phyloP scores from a whole-genome alignment of 2,329 filamentous ascomycete genomes.

The Exophiala xenobiotica region DNA sequence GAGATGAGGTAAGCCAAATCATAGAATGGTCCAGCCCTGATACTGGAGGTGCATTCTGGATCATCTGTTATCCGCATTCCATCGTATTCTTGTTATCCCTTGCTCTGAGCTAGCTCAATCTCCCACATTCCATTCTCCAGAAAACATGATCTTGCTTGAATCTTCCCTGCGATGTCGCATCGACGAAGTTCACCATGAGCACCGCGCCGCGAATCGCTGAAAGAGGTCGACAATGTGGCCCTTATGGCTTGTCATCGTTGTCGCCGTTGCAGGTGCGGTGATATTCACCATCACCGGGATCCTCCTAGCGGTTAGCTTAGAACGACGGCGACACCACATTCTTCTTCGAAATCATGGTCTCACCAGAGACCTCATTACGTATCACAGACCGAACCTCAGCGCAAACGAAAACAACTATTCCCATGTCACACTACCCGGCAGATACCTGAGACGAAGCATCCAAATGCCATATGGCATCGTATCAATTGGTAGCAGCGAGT shows the following conservation, averaged over 20 bases:
- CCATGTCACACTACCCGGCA: slow-evolving; percentile 18
- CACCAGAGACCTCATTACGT: slow-evolving; percentile 18
- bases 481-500: slow-evolving; percentile 3
- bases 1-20: too few species aligned
- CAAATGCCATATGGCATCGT: slow-evolving; percentile 17
- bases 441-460: slow-evolving; percentile 21
- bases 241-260: slow-evolving; percentile 22
- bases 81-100: slow-evolving; percentile 10
- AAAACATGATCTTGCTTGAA: slow-evolving; percentile 2
- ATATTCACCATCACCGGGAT: slow-evolving; percentile 17
- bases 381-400: slow-evolving; percentile 26
- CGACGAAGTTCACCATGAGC: slow-evolving; percentile 12
- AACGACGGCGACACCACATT: slow-evolving; percentile 23
- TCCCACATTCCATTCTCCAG: slow-evolving; percentile 21
- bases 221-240: slow-evolving; percentile 25
- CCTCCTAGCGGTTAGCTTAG: slow-evolving; percentile 18
- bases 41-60: not conserved
- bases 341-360: slow-evolving; percentile 17
- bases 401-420: slow-evolving; percentile 25
- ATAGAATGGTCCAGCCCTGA: too few species aligned
- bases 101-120: slow-evolving; percentile 14
- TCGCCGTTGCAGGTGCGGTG: slow-evolving; percentile 19
- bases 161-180: not conserved
- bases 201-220: not conserved
- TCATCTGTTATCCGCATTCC: not conserved